Base-by-base conservation (phyloP, 768 basidiomycete genomes). In the Tremella yokohamensis region DNA sequence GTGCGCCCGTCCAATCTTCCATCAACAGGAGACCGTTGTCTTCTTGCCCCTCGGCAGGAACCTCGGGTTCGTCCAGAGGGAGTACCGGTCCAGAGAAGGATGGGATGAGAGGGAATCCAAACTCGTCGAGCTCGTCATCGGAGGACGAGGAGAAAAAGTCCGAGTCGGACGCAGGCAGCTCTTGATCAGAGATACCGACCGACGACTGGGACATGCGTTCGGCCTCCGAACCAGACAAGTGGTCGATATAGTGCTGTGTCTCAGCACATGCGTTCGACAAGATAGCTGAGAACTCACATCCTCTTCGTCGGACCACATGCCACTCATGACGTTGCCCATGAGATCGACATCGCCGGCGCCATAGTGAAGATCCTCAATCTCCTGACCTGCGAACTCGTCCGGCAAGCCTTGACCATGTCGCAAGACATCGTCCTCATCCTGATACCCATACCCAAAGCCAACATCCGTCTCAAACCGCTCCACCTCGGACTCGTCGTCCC, bases 1-100 rank as follows among this genome's bases (percentile, higher is more conserved):
- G 62, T 52, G 70, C 61, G 15, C 72, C 72, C 45, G 69, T 66
- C 72, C 72, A 73, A 48, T 73, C 67, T 57, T 73, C 66, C 72
- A 73, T 73, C 13, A 73, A 53, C 9, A 73, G 62, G 26, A 73
- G 61, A 8, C 60, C 62, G 24, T 63, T 66, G 15, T 56, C 55
- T 13, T 34, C 38, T 16, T 48, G 20, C 15, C 26, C 49, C 0
- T 49, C 57, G 9, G 52, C 47, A 11, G 63, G 61, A 29, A 57
- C 40, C 11, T 34, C 11, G n/a, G 42, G 42, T 8, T 45, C 22
- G 4, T 45, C 42, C 4, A 18, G n/a, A 16, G 42, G 42, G 4
- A 45, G n/a, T n/a, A 8, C 7, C 4, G 42, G 42, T 4, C n/a
- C 22, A 22, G 42, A 22, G 15, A 45, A 45, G 22, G 42, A 18